Conservation (phyloP, 2,329 filamentous ascomycete species). For the Neofusicoccum umdonicola region DNA sequence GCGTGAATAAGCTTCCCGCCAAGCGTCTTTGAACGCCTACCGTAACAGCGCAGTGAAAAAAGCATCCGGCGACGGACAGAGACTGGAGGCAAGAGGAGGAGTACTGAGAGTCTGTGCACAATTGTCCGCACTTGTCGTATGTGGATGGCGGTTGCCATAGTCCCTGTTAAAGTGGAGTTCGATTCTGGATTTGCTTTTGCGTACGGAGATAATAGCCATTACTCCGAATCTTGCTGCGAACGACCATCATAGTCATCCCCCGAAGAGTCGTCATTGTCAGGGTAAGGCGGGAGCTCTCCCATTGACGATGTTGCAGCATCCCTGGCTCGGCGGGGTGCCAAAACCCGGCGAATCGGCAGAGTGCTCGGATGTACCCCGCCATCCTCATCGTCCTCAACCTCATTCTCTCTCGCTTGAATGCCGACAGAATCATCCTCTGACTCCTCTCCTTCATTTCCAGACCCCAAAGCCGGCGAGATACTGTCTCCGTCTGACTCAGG, state of each 20-base stretch:
- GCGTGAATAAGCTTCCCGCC: background rate
- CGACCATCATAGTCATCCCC: background rate
- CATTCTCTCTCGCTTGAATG: background rate
- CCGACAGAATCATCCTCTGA: background rate
- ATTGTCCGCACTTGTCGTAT: no score
- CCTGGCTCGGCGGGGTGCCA: background rate
- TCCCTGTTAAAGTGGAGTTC: no score
- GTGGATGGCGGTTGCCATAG: no score
- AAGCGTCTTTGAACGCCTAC: background rate
- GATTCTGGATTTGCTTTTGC: no score
- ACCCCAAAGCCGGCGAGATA: background rate
- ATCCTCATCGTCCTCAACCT: no score
- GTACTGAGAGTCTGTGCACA: no score
- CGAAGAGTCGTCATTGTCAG: background rate
- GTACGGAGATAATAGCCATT: no score
- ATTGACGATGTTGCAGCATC: background rate
- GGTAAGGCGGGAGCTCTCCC: background rate
- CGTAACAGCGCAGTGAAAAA: no score
- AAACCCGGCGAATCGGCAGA: conserved; percentile 4
- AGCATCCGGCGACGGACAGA: no score
- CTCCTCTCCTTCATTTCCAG: background rate
- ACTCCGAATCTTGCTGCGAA: background rate
- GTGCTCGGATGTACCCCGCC: background rate
- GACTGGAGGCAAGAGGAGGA: no score
- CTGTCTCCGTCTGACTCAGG: background rate